Evolutionary conservation across 352 stramenopile genomes (phyloP).

Genomic region (Phytophthora vignae): DNA sequence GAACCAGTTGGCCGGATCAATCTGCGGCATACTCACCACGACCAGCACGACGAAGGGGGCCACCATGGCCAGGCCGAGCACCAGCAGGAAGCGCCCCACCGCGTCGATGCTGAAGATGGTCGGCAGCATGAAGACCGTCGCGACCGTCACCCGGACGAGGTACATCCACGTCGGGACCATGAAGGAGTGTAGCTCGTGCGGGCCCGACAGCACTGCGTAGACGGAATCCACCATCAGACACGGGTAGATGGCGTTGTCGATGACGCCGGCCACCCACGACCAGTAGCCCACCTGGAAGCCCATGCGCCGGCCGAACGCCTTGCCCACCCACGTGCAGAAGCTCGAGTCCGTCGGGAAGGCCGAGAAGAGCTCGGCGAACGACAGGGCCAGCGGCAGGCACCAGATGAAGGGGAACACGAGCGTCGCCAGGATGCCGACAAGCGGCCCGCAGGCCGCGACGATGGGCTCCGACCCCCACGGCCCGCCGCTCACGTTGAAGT

Average conservation of each 20-base stretch:
- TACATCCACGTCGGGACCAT: constrained; percentile 67
- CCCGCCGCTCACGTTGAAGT: constrained; percentile 92
- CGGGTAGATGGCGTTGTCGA: constrained; percentile 87
- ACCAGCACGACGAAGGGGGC: constrained; percentile 93
- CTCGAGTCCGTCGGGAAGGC: constrained; percentile 74
- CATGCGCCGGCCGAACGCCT: constrained; percentile 77
- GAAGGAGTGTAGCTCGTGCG: constrained; percentile 35
- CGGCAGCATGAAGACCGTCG: constrained; percentile 71
- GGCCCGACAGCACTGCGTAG: constrained; percentile 49
- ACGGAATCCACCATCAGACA: constrained; percentile 79
- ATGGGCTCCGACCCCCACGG: constrained; percentile 96
- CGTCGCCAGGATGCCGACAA: constrained; percentile 68
- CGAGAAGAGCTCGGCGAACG: constrained; percentile 78
- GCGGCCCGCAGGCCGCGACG: constrained; percentile 87
- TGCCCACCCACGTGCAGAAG: constrained; percentile 82
- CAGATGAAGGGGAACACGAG: constrained; percentile 76
- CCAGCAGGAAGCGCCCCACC: constrained; percentile 86
- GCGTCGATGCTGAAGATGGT: constrained; percentile 87
- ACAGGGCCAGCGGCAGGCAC: constrained; percentile 72
- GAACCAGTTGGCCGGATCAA: constrained; percentile 70
- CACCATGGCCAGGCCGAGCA: constrained; percentile 90
- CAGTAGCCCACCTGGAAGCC: constrained; percentile 88
- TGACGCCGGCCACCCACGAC: constrained; percentile 82
- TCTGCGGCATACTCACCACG: constrained; percentile 61
- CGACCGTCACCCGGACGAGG: constrained; percentile 47